Evolutionary conservation across 352 stramenopile genomes (phyloP), one percentile per base, ranked within the genome.

Genomic region (Phytopythium mirpurense): DNA sequence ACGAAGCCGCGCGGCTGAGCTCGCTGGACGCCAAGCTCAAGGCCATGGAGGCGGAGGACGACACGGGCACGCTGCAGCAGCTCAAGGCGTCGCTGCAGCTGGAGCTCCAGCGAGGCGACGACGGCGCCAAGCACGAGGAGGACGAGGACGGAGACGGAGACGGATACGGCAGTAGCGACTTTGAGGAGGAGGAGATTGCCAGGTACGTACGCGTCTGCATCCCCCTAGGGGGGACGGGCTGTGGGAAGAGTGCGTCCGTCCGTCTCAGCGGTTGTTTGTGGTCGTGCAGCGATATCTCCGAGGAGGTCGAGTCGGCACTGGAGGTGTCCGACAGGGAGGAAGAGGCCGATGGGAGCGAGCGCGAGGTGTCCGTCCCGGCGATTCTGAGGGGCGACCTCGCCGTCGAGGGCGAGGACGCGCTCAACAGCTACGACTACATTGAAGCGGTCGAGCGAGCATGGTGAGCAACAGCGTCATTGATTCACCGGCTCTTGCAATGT

Each of bases 371-470:
- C 36, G 52, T 40, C 31, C 65, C 51, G 34, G 45, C 37, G 9
- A 46, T 57, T 15, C 61, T 80, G 58, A 59, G 54, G 23, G 68
- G 67, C 40, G 83, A 94, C 51, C 78, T 47, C 19, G 37, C 61
- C 6, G 78, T 92, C 37, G 65, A 70, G 2, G 78, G 54, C 42
- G 69, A 87, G 67, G 71, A 86, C 60, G 78, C 68, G 36, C 74
- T 94, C 35, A 85, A 94, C 52, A 82, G 71, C 63, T 92, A 92
- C 60, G 83, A 91, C 54, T 90, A 94, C 71, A 84, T 94, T 37
- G 78, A 92, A 66, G 55, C 60, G 15, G 80, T 94, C 36, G 75
- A 90, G 54, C 49, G 52, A 37, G 59, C 62, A 26, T 86, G 70
- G 64, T 74, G 27, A 74, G 14, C 19, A 43, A 18, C 18, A 42